phyloP scores from a whole-genome alignment of 2,329 filamentous ascomycete genomes.

The Cladorrhinum sp. region DNA sequence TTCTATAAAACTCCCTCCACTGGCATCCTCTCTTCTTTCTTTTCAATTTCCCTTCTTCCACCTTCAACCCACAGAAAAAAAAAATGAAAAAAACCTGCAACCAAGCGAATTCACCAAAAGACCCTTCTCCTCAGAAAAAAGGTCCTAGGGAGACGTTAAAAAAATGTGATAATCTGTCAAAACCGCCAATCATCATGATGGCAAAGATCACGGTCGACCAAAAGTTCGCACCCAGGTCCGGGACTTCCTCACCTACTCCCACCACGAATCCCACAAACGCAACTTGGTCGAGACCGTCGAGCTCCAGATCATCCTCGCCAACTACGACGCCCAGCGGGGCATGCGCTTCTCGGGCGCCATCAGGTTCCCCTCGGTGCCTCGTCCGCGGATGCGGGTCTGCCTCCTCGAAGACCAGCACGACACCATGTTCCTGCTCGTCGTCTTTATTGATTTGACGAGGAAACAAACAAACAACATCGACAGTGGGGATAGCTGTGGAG shows the following conservation, averaged over 20 bases:
- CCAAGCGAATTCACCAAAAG: slow-evolving; percentile 7
- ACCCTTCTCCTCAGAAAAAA: neutral
- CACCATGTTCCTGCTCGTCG: neutral
- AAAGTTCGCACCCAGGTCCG: slow-evolving; percentile 12
- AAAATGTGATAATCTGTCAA: slow-evolving; percentile 1
- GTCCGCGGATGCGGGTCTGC: slow-evolving; percentile 4
- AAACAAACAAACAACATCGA: too few species aligned
- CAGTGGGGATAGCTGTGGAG: too few species aligned
- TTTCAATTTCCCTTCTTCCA: neutral
- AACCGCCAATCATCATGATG: neutral
- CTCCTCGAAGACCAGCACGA: slow-evolving; percentile 9
- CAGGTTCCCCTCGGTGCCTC: slow-evolving; percentile 3
- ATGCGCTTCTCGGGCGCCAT: slow-evolving; percentile 12
- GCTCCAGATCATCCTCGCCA: slow-evolving; percentile 8
- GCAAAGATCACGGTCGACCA: slow-evolving; percentile 17
- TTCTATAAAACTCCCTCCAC: neutral
- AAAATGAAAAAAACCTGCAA: neutral
- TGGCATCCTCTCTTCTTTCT: neutral
- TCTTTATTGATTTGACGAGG: neutral
- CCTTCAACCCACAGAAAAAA: too few species aligned
- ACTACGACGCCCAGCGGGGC: slow-evolving; percentile 7
- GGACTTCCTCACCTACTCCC: slow-evolving; percentile 1
- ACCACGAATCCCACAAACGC: neutral
- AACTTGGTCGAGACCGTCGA: slow-evolving; percentile 12
- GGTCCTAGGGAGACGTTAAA: slow-evolving; percentile 9